phyloP scores from a whole-genome alignment of 169 alveolate genomes.

The Plasmodium vinckei region DNA sequence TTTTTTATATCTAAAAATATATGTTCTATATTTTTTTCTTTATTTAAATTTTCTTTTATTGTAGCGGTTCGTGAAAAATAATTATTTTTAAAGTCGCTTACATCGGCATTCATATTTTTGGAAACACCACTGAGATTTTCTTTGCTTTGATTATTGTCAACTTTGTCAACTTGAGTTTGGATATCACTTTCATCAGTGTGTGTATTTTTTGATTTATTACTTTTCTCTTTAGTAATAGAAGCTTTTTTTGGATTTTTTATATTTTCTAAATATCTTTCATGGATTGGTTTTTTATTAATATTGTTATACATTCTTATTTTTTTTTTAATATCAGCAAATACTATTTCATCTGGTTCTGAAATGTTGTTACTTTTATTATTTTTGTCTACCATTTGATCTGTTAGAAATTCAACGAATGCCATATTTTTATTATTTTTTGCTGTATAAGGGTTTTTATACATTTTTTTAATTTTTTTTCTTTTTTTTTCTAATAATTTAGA shows the following conservation, averaged over 20 bases:
- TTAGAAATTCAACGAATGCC: slow-evolving; percentile 32
- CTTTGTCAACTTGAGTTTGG: not conserved
- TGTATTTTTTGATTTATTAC: not conserved
- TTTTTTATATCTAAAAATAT: slow-evolving; percentile 47
- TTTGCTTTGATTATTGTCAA: not conserved
- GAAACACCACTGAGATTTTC: slow-evolving; percentile 1
- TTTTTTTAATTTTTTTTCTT: slow-evolving; percentile 28
- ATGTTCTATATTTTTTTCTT: slow-evolving; percentile 62
- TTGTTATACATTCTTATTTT: slow-evolving; percentile 22
- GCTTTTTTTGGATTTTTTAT: not conserved
- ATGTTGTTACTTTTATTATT: not conserved
- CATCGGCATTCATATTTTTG: not conserved
- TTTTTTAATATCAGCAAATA: slow-evolving; percentile 14
- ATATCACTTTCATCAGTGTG: not conserved
- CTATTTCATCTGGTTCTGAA: slow-evolving; percentile 4
- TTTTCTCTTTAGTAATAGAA: not conserved
- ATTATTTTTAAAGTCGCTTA: not conserved
- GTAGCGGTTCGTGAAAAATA: slow-evolving; percentile 12
- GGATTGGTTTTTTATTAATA: not conserved
- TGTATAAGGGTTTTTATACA: slow-evolving; percentile 7
- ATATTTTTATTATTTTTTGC: slow-evolving; percentile 20
- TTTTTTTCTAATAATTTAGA: slow-evolving; percentile 22
- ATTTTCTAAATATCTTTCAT: not conserved
- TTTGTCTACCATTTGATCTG: slow-evolving; percentile 39
- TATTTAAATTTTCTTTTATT: slow-evolving; percentile 63